Conservation (phyloP, 2,329 filamentous ascomycete genomes). For the Ceratocystis colombiana region DNA sequence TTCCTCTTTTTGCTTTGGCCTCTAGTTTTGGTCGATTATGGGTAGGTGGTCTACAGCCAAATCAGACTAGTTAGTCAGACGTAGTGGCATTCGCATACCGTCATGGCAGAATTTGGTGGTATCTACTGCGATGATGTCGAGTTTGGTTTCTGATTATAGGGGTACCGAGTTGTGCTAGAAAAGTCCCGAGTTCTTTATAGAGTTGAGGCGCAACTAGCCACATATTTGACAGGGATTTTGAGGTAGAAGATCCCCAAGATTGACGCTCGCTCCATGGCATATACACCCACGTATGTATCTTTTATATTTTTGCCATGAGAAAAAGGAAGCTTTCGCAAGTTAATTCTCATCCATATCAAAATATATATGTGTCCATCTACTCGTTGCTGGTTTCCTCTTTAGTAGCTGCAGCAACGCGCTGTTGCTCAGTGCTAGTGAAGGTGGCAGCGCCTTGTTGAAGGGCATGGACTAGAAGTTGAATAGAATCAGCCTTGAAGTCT, state of each 20-base stretch:
- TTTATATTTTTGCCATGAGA: neutral
- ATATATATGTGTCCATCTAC: neutral
- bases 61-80: neutral
- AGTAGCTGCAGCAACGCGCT: constrained; percentile 25
- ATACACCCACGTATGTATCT: neutral
- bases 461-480: constrained; percentile 56
- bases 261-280: too few species aligned
- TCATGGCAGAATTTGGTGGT: neutral
- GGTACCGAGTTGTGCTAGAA: neutral
- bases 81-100: neutral
- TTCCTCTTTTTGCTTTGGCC: neutral
- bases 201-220: neutral
- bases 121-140: neutral
- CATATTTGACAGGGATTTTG: too few species aligned
- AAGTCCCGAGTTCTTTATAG: too few species aligned
- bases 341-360: neutral
- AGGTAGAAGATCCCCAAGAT: neutral
- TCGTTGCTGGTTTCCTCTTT: constrained; percentile 5
- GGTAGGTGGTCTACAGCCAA: neutral
- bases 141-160: neutral
- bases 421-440: constrained; percentile 44
- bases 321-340: neutral
- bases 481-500: constrained; percentile 58
- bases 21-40: neutral
- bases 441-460: constrained; percentile 56